Evolutionary conservation across 768 basidiomycete species (phyloP).

Genomic region (Suillus alpinus): DNA sequence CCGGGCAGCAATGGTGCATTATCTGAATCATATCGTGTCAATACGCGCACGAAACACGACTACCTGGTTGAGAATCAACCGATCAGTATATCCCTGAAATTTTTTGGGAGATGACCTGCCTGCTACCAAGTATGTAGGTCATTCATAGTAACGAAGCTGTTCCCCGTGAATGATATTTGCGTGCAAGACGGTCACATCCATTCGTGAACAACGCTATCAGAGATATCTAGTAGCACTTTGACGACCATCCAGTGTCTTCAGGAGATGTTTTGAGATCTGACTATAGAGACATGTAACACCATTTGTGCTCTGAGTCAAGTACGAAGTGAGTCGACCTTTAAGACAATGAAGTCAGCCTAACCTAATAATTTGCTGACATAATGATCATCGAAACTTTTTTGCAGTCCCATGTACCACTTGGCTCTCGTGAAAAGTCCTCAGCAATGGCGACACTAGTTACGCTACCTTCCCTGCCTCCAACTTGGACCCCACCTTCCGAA

Average conservation of each 20-base stretch:
- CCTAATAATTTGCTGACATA: not conserved
- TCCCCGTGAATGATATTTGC: too few relatives aligned
- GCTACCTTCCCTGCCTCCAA: conserved; percentile 24
- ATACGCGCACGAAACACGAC: not conserved
- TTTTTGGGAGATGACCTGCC: not conserved
- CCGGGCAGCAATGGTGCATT: not conserved
- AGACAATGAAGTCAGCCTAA: too few relatives aligned
- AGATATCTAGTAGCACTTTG: not conserved
- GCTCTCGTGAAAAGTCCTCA: not conserved
- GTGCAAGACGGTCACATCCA: not conserved
- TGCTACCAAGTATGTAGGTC: not conserved
- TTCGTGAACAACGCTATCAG: not conserved
- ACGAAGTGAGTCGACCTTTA: too few relatives aligned
- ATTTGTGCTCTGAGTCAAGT: too few relatives aligned
- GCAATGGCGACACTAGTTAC: conserved; percentile 24
- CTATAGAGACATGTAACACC: too few relatives aligned
- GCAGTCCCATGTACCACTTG: too few relatives aligned
- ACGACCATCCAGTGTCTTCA: not conserved
- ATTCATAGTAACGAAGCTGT: not conserved
- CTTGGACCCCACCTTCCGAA: conserved; percentile 18
- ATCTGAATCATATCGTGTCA: not conserved
- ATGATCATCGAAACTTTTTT: conserved; percentile 6
- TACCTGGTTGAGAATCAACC: not conserved
- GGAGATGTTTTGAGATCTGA: not conserved
- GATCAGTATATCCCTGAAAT: not conserved